Evolutionary conservation across 2,329 filamentous ascomycete genomes (phyloP).

Genomic region (Fusarium torreyae): DNA sequence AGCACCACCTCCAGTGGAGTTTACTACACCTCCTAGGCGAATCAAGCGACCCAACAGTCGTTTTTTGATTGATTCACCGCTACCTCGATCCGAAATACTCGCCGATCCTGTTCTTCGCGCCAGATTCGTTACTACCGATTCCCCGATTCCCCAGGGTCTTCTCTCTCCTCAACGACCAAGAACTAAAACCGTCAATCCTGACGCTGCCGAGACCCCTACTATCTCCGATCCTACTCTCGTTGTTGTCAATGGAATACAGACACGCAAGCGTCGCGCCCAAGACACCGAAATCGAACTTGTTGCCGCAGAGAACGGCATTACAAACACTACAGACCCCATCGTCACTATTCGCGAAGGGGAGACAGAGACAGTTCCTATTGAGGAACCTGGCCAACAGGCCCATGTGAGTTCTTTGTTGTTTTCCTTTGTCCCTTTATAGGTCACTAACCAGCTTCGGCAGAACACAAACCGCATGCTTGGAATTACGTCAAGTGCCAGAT

Average conservation of each 20-base stretch:
- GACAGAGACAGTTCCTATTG: slow-evolving; percentile 20
- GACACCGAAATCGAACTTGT: slow-evolving; percentile 53
- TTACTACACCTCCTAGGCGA: slow-evolving; percentile 30
- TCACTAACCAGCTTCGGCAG: slow-evolving; percentile 21
- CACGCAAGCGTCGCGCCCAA: slow-evolving; percentile 52
- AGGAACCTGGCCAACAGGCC: slow-evolving; percentile 27
- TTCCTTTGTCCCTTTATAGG: neutral
- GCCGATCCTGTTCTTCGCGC: slow-evolving; percentile 18
- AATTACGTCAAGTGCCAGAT: slow-evolving; percentile 33
- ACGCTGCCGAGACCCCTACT: neutral
- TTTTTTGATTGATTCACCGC: slow-evolving; percentile 35
- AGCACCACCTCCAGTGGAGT: slow-evolving; percentile 5
- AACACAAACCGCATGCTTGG: slow-evolving; percentile 45
- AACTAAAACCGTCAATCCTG: neutral
- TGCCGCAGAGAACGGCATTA: slow-evolving; percentile 43
- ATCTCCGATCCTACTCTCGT: slow-evolving; percentile 23
- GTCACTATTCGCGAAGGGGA: slow-evolving; percentile 40
- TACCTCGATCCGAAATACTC: slow-evolving; percentile 26
- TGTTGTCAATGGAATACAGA: slow-evolving; percentile 50
- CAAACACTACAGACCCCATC: slow-evolving; percentile 24
- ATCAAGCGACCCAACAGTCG: slow-evolving; percentile 28
- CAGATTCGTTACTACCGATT: slow-evolving; percentile 25
- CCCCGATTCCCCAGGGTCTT: slow-evolving; percentile 1
- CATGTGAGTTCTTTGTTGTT: slow-evolving; percentile 23
- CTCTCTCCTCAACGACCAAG: slow-evolving; percentile 1